phyloP scores from a whole-genome alignment of 352 stramenopile species.

The Pythium vanterpoolii region DNA sequence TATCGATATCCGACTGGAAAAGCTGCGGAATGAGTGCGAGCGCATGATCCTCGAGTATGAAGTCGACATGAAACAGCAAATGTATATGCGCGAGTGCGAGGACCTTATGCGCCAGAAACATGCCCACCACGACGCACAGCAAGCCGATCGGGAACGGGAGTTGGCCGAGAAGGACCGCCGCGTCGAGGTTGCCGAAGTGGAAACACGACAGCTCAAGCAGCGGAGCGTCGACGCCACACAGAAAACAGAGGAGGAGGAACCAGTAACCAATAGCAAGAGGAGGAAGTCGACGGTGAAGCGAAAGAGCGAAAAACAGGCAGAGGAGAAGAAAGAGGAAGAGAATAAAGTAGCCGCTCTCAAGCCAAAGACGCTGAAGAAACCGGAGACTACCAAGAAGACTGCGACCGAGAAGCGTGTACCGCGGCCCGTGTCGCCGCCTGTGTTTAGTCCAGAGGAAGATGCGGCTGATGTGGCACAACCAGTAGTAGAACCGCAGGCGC shows the following conservation, averaged over 20 bases:
- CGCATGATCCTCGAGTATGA: conserved; percentile 45
- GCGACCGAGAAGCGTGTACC: not conserved
- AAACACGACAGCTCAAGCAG: not conserved
- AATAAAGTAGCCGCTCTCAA: not conserved
- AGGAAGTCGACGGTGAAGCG: conserved; percentile 21
- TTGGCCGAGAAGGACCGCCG: conserved; percentile 2
- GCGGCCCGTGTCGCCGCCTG: conserved; percentile 8
- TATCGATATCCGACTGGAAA: conserved; percentile 52
- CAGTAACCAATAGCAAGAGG: conserved; percentile 3
- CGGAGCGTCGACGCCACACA: not conserved
- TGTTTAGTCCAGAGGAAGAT: conserved; percentile 17
- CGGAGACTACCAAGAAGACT: not conserved
- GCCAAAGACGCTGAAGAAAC: conserved; percentile 3
- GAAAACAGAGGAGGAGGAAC: conserved; percentile 25
- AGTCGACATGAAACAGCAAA: conserved; percentile 50
- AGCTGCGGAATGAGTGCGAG: conserved; percentile 55
- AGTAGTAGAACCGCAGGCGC: not conserved
- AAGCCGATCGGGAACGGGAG: not conserved
- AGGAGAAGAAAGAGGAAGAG: not conserved
- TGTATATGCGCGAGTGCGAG: conserved; percentile 38
- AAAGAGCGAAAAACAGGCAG: conserved; percentile 9
- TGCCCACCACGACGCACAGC: conserved; percentile 21
- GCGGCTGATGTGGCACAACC: not conserved
- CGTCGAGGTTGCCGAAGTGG: not conserved
- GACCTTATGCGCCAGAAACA: conserved; percentile 24